These are phyloP conservation scores for Psilocybe azurescens DNA, from an alignment of 768 basidiomycete species.

Conservation along the genomic window DNA sequence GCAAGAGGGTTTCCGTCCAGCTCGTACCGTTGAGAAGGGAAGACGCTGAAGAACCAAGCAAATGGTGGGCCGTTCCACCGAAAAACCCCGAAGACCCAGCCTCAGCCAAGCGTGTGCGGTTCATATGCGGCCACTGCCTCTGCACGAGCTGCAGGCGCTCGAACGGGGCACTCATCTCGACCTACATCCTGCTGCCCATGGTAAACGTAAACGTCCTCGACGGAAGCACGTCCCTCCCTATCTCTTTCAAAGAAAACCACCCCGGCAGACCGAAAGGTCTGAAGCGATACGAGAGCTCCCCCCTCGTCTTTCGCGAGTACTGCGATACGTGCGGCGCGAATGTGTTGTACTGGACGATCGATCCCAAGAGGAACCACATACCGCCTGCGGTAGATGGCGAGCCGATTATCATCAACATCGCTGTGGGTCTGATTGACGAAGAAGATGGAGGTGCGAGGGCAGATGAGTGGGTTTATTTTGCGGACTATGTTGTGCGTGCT, in stretches of 20 bases:
- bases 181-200: constrained; percentile 29
- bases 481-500: constrained; percentile 19
- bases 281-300: constrained; percentile 21
- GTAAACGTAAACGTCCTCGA: constrained; percentile 24
- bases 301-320: constrained; percentile 21
- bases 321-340: constrained; percentile 25
- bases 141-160: constrained; percentile 22
- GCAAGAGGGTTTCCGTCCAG: constrained; percentile 17
- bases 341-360: constrained; percentile 22
- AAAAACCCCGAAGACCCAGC: background rate
- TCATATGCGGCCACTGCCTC: constrained; percentile 14
- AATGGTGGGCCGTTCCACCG: constrained; percentile 20
- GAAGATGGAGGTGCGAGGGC: constrained; percentile 22
- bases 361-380: constrained; percentile 4
- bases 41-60: constrained; percentile 4
- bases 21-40: constrained; percentile 11
- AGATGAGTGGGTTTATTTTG: constrained; percentile 23
- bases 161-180: constrained; percentile 31
- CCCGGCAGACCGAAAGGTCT: constrained; percentile 8
- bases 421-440: constrained; percentile 23
- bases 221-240: constrained; percentile 12
- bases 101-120: constrained; percentile 1
- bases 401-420: constrained; percentile 14
- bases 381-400: constrained; percentile 9
- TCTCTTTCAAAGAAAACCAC: constrained; percentile 14